These are phyloP conservation scores for Podospora bellae-mahoneyi DNA, from an alignment of 495 filamentous ascomycete genomes.

Conservation along the genomic window DNA sequence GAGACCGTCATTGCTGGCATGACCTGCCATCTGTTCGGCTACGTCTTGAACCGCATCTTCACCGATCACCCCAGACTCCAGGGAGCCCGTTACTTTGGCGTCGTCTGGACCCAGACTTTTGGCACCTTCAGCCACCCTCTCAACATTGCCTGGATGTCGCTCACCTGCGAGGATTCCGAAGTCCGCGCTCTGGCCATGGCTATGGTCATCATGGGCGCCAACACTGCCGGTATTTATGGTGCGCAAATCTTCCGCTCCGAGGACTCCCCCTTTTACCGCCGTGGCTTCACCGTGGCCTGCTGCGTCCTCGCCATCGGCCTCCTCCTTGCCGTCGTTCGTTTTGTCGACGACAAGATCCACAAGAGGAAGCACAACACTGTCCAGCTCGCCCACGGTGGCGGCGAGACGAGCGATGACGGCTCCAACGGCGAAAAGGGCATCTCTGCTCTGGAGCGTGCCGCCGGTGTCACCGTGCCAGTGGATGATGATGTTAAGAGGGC, in stretches of 20 bases:
- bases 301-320: constrained; percentile 26
- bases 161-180: constrained; percentile 34
- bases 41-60: constrained; percentile 41
- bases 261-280: constrained; percentile 49
- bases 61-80: constrained; percentile 23
- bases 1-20: constrained; percentile 33
- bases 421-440: constrained; percentile 3
- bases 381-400: not conserved
- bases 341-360: constrained; percentile 31
- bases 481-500: constrained; percentile 3
- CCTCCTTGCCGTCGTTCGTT: constrained; percentile 24
- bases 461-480: not conserved
- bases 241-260: constrained; percentile 53
- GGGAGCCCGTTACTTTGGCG: constrained; percentile 38
- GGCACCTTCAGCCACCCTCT: constrained; percentile 46
- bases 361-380: not conserved
- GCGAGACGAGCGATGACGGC: not conserved
- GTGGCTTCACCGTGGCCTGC: constrained; percentile 36
- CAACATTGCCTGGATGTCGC: constrained; percentile 41
- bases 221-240: constrained; percentile 52
- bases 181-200: constrained; percentile 39
- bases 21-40: constrained; percentile 34
- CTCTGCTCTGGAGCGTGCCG: not conserved
- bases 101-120: constrained; percentile 52
- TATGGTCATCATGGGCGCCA: constrained; percentile 57